Percentiles rank a stretch among this genome's conserved stretches.
These are phyloP conservation scores for Fusarium sp. DNA, from an alignment of 2,329 filamentous ascomycete genomes.

Conservation along the genomic window DNA sequence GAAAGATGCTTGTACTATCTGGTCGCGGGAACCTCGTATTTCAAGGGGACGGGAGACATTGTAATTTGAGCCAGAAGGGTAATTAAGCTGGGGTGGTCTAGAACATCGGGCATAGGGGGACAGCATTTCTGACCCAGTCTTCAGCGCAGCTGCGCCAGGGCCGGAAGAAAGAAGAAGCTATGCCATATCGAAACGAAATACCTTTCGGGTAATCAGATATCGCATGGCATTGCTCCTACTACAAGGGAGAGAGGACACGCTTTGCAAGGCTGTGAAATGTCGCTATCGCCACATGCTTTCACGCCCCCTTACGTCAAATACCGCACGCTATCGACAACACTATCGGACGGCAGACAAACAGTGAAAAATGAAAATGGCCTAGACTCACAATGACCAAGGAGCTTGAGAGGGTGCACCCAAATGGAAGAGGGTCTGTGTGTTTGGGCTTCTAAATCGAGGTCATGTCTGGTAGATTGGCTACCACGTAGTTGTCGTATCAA, in stretches of 20 bases:
- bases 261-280: not conserved
- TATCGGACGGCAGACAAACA: slow-evolving; percentile 10
- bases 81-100: slow-evolving; percentile 15
- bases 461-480: slow-evolving; percentile 18
- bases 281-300: not conserved
- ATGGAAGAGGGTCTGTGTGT: slow-evolving; percentile 5
- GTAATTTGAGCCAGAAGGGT: slow-evolving; percentile 20
- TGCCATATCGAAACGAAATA: not conserved
- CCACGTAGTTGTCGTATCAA: slow-evolving; percentile 14
- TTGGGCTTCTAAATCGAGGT: slow-evolving; percentile 34
- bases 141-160: not conserved
- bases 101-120: slow-evolving; percentile 1
- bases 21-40: slow-evolving; percentile 21
- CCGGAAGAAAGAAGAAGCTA: slow-evolving; percentile 1
- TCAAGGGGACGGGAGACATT: slow-evolving; percentile 11
- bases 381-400: slow-evolving; percentile 20
- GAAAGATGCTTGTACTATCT: not conserved
- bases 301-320: not conserved
- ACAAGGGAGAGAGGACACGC: not conserved
- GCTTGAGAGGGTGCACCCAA: slow-evolving; percentile 22
- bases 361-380: not conserved
- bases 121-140: slow-evolving; percentile 3
- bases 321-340: slow-evolving; percentile 10
- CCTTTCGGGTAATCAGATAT: not conserved
- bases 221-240: not conserved